Evolutionary conservation across 768 basidiomycete species (phyloP), one percentile per base, ranked within the genome.

Genomic region (Suillus plorans): DNA sequence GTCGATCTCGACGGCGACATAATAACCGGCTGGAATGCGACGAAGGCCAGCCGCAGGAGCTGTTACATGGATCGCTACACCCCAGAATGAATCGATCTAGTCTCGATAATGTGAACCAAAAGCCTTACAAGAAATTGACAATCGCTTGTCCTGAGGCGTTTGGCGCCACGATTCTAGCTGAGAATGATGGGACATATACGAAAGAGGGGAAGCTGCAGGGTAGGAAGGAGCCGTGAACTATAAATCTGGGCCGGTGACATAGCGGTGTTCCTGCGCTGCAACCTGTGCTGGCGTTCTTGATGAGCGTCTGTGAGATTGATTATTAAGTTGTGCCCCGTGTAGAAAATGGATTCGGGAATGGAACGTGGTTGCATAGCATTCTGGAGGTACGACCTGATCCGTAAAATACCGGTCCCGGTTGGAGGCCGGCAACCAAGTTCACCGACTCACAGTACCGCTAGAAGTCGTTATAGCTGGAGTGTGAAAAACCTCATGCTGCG

Each of bases 21-120:
- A 70, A 44, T 70, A 70, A 2, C 63, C 65, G 10, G 66, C 42
- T 18, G 70, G 69, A 45, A 71, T 60, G 20, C 63, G 69, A 31
- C 45, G 52, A 47, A 70, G 62, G 36, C 42, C 31, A n/a, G 53
- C n/a, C 5, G 45, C 31, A 37, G 63, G 31, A 49, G 66, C 63
- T 44, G 65, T 63, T 44, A 56, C 69, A 22, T 63, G 69, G 0
- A 70, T 66, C 5, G 62, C 70, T 70, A 36, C 13, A 31, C 20
- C 37, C 16, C 28, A 42, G 25, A 13, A 28, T 59, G 25, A 59
- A 42, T 59, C 12, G 10, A 59, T 59, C 39, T 59, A 31, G 41
- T 42, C 41, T 41, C 4, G 2, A 28, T 18, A 28, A 59, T 59
- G 58, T 18, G 41, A 42, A 42, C 25, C 41, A 41, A 59, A 42